Percentiles rank a stretch among this genome's conserved stretches.
phyloP scores from a whole-genome alignment of 2,329 filamentous ascomycete genomes.

The Akanthomyces dipterigenus region DNA sequence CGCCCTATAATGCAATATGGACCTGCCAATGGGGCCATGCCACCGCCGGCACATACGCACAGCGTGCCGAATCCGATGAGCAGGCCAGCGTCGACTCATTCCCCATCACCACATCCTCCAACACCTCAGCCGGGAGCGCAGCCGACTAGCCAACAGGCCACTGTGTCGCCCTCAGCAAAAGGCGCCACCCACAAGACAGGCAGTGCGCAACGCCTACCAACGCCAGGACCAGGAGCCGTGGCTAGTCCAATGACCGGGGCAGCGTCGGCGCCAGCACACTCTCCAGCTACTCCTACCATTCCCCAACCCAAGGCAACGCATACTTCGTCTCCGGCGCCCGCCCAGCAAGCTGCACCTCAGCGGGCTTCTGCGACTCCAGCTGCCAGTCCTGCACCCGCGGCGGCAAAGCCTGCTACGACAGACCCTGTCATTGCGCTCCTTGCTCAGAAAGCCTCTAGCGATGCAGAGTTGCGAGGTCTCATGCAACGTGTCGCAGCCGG shows the following conservation, averaged over 20 bases:
- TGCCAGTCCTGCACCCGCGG: slow-evolving; percentile 11
- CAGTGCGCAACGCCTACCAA: background rate
- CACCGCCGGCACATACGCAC: slow-evolving; percentile 37
- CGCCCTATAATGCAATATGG: slow-evolving; percentile 60
- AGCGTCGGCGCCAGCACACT: slow-evolving; percentile 3
- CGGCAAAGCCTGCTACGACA: slow-evolving; percentile 26
- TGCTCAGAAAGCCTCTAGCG: slow-evolving; percentile 66
- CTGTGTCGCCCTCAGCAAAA: background rate
- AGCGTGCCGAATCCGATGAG: slow-evolving; percentile 10
- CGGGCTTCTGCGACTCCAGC: slow-evolving; percentile 9
- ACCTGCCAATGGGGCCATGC: slow-evolving; percentile 56
- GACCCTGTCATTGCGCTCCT: slow-evolving; percentile 78
- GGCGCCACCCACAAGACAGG: background rate
- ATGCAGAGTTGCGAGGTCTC: slow-evolving; percentile 64
- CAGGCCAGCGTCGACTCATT: background rate
- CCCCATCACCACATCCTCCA: slow-evolving; percentile 2
- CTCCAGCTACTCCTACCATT: background rate
- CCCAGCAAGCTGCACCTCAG: background rate
- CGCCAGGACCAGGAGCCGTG: slow-evolving; percentile 14
- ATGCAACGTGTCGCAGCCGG: slow-evolving; percentile 81
- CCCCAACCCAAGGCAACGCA: background rate
- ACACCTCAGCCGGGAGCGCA: background rate
- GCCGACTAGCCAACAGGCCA: background rate
- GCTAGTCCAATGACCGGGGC: slow-evolving; percentile 15
- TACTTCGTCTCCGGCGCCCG: background rate